phyloP scores from a whole-genome alignment of 805 yeast genomes.

The Nakazawaea ambrosiae region DNA sequence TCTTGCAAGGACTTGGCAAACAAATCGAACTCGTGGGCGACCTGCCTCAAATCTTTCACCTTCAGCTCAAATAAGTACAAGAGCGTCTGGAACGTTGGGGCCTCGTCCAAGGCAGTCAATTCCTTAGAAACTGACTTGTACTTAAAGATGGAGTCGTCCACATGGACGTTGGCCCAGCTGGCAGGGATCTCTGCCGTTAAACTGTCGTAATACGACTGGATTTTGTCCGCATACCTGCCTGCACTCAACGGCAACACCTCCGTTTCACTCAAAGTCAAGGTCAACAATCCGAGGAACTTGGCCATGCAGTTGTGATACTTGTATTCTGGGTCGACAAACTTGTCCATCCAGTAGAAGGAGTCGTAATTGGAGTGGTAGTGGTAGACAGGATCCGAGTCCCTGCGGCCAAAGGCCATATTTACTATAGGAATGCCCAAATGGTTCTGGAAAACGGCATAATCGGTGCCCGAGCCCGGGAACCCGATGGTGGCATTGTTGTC shows the following conservation, averaged over 20 bases:
- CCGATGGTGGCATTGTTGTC: slow-evolving; percentile 29
- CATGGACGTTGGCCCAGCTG: slow-evolving; percentile 21
- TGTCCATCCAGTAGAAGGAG: slow-evolving; percentile 47
- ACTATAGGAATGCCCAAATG: slow-evolving; percentile 63
- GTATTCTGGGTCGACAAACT: slow-evolving; percentile 44
- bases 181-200: slow-evolving; percentile 20
- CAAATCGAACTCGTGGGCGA: slow-evolving; percentile 39
- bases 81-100: slow-evolving; percentile 11
- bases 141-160: slow-evolving; percentile 4
- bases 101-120: slow-evolving; percentile 10
- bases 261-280: slow-evolving; percentile 46
- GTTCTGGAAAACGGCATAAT: slow-evolving; percentile 54
- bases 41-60: slow-evolving; percentile 14
- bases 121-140: slow-evolving; percentile 7
- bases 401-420: slow-evolving; percentile 36
- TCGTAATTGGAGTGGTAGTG: slow-evolving; percentile 57
- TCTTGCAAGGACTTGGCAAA: slow-evolving; percentile 39
- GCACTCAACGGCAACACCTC: slow-evolving; percentile 48
- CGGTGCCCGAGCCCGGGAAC: slow-evolving; percentile 44
- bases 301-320: slow-evolving; percentile 50
- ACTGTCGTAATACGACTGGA: slow-evolving; percentile 28
- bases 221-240: slow-evolving; percentile 37
- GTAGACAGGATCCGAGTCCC: slow-evolving; percentile 39
- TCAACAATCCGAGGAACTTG: slow-evolving; percentile 50
- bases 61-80: slow-evolving; percentile 8